A percentile compares a stretch with the other conserved stretches of the same genome.
These are phyloP conservation scores for Ogataea degrootiae DNA, from an alignment of 805 yeast species.

Conservation along the genomic window DNA sequence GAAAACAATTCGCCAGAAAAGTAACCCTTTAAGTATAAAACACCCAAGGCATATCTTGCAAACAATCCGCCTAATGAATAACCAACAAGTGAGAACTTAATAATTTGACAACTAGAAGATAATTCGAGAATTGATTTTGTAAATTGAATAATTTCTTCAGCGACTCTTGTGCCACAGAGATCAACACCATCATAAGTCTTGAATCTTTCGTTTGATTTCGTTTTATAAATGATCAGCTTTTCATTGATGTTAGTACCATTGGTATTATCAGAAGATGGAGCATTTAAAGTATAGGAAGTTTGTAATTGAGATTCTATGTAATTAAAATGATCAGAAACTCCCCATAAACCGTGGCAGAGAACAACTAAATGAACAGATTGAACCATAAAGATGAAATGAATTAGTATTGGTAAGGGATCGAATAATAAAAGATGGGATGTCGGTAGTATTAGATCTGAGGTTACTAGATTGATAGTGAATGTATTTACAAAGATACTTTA, in stretches of 20 bases:
- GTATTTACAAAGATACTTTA: no score
- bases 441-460: no score
- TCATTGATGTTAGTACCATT: constrained; percentile 17
- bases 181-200: constrained; percentile 85
- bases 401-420: neutral
- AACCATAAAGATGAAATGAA: constrained; percentile 7
- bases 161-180: constrained; percentile 72
- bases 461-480: no score
- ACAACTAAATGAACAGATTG: constrained; percentile 49
- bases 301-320: constrained; percentile 50
- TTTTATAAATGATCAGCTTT: constrained; percentile 39
- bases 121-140: constrained; percentile 20
- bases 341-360: constrained; percentile 68
- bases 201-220: constrained; percentile 64
- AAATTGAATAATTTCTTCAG: constrained; percentile 53
- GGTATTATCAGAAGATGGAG: neutral
- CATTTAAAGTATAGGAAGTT: constrained; percentile 20
- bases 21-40: constrained; percentile 46
- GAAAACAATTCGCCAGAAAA: constrained; percentile 32
- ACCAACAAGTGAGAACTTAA: constrained; percentile 74
- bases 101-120: constrained; percentile 34
- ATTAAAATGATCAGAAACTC: constrained; percentile 61
- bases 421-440: neutral
- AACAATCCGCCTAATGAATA: constrained; percentile 88
- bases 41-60: constrained; percentile 76